phyloP scores from a whole-genome alignment of 768 basidiomycete genomes.

The Tulasnella sp. region DNA sequence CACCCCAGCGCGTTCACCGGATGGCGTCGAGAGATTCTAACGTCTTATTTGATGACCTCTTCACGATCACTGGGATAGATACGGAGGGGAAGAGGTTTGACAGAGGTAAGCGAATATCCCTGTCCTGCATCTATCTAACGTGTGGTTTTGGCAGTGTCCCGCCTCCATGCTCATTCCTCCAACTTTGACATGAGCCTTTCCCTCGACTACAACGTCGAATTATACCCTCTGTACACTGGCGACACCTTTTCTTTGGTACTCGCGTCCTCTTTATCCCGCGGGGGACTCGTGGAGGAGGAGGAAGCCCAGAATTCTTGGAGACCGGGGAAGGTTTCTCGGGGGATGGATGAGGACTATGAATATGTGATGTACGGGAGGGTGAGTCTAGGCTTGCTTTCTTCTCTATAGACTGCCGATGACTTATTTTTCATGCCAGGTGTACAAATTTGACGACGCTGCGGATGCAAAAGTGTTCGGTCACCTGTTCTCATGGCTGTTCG shows the following conservation, averaged over 20 bases:
- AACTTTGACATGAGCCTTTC: slow-evolving; percentile 88
- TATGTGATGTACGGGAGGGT: slow-evolving; percentile 99
- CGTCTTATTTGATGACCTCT: slow-evolving; percentile 89
- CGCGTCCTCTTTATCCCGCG: slow-evolving; percentile 61
- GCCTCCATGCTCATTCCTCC: slow-evolving; percentile 78
- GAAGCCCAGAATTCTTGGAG: slow-evolving; percentile 65
- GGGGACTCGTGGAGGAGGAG: slow-evolving; percentile 52
- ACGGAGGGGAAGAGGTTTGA: slow-evolving; percentile 97
- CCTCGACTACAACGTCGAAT: slow-evolving; percentile 86
- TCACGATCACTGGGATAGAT: slow-evolving; percentile 72
- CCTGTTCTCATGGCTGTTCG: background rate
- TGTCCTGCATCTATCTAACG: background rate
- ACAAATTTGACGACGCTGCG: slow-evolving; percentile 84
- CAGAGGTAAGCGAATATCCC: slow-evolving; percentile 51
- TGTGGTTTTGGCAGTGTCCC: slow-evolving; percentile 50
- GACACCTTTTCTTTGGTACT: slow-evolving; percentile 78
- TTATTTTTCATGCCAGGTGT: slow-evolving; percentile 45
- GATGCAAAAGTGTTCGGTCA: slow-evolving; percentile 64
- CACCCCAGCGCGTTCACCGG: too few species aligned
- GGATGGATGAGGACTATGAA: slow-evolving; percentile 89
- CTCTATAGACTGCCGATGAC: background rate
- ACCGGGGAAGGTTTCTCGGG: slow-evolving; percentile 69
- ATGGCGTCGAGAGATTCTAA: slow-evolving; percentile 16
- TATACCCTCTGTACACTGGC: slow-evolving; percentile 58
- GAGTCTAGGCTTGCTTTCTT: slow-evolving; percentile 16